phyloP scores from a whole-genome alignment of 1,139 yeast genomes.

The Casaregolazyma suthepensis region DNA sequence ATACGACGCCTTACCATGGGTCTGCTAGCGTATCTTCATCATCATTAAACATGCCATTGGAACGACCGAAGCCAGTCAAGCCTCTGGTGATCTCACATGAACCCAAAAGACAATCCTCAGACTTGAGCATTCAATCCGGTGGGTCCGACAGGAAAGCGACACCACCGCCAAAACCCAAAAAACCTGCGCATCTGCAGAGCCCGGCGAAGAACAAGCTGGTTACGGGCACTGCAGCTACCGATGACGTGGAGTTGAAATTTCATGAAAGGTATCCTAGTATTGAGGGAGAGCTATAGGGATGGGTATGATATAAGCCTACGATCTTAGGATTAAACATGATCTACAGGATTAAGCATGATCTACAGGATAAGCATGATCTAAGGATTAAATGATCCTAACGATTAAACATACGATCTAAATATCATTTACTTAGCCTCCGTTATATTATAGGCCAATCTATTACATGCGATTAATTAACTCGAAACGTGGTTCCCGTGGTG shows the following conservation, averaged over 20 bases:
- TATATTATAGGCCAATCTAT: not conserved
- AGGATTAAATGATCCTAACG: too few relatives aligned
- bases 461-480: conserved; percentile 2
- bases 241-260: conserved; percentile 28
- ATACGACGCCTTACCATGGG: conserved; percentile 40
- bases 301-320: not conserved
- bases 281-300: conserved; percentile 12
- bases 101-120: not conserved
- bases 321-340: too few relatives aligned
- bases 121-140: not conserved
- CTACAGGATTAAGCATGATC: too few relatives aligned
- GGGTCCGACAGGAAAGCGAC: conserved; percentile 4
- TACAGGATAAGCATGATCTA: too few relatives aligned
- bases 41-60: not conserved
- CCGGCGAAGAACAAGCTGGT: conserved; percentile 15
- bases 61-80: not conserved
- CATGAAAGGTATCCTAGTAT: conserved; percentile 30
- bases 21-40: not conserved
- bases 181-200: conserved; percentile 49
- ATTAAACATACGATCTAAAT: not conserved
- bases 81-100: not conserved
- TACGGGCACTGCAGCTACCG: conserved; percentile 13
- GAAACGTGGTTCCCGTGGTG: conserved; percentile 18
- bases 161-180: conserved; percentile 43
- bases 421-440: not conserved